Base-by-base conservation (phyloP, 495 filamentous ascomycete species). In the Terfezia boudieri region DNA sequence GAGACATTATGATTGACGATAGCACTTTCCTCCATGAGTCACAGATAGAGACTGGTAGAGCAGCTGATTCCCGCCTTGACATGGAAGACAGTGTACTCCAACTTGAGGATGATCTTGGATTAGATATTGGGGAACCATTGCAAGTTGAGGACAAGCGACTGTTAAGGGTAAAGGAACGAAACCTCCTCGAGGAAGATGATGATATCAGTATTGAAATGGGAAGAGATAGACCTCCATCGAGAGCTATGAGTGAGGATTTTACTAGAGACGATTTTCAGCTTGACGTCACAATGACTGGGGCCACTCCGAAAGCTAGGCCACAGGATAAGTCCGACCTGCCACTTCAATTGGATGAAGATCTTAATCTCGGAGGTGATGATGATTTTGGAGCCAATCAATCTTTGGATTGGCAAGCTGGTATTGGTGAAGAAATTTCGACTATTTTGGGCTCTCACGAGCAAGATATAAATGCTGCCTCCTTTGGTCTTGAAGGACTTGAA, bases 171-270 rank as follows among this genome's bases (percentile, higher is more conserved):
- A 64, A 76, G 50, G 69, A 74, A n/a, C 64, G 76, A 22, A 70
- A 76, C 41, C 60, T 75, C 36, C 73, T 76, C 58, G 71, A 74
- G 49, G 69, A 67, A 8, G 67, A 71, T 55, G 77, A 78, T 4
- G 41, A 46, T 5, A 20, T 14, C 55, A 88, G 82, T 58, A 76
- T 92, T 57, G 86, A 94, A 77, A 73, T 85, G 60, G 85, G 84
- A 64, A 79, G 84, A 76, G 82, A 89, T 57, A 84, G 82, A 26
- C 80, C 81, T 12, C 69, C 76, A 14, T 70, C 80, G 23, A 72
- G 77, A 51, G 67, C 71, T 8, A 66, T 82, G 23, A 83, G 82
- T 56, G 82, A 86, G 51, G 83, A 88, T 66, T 68, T 85, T 50
- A 75, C 82, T 49, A 81, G 80, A 60, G 83, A 86, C 17, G 41